Conservation (phyloP, 192 early-diverging fungal species). For the Backusella psychrophila region DNA sequence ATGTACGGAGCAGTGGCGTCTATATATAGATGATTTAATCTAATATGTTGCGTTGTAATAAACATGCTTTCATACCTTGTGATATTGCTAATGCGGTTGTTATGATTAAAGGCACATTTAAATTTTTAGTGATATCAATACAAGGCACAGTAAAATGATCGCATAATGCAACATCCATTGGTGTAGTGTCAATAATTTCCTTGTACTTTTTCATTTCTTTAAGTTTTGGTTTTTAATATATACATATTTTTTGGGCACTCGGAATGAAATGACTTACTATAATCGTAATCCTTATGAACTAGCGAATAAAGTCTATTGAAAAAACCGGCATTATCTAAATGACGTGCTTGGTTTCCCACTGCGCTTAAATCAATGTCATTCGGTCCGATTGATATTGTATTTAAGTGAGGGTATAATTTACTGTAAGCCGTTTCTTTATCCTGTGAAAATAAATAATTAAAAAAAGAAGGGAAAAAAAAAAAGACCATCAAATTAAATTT, state of each 20-base stretch:
- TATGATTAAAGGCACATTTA: conserved; percentile 20
- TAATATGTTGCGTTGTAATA: not conserved
- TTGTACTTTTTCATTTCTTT: not conserved
- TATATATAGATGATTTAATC: not conserved
- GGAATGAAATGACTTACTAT: not conserved
- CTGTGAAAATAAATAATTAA: no score
- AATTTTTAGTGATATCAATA: conserved; percentile 1
- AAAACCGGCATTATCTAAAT: not conserved
- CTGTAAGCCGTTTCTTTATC: no score
- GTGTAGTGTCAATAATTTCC: not conserved
- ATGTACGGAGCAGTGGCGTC: conserved; percentile 20
- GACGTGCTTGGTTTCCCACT: not conserved
- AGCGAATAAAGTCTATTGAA: not conserved
- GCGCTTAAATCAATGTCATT: not conserved
- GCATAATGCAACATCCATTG: conserved; percentile 14
- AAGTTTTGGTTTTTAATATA: not conserved
- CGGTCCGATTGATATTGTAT: not conserved
- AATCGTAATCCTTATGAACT: not conserved
- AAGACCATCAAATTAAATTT: no score
- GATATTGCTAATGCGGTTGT: conserved; percentile 17
- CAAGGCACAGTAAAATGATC: conserved; percentile 24
- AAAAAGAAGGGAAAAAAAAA: no score
- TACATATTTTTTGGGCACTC: not conserved
- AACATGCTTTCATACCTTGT: conserved; percentile 10
- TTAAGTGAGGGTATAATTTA: no score